Evolutionary conservation across 1,284 basidiomycete species (phyloP), one percentile per base, ranked within the genome.

Genomic region (Singerocomus inundabilis): DNA sequence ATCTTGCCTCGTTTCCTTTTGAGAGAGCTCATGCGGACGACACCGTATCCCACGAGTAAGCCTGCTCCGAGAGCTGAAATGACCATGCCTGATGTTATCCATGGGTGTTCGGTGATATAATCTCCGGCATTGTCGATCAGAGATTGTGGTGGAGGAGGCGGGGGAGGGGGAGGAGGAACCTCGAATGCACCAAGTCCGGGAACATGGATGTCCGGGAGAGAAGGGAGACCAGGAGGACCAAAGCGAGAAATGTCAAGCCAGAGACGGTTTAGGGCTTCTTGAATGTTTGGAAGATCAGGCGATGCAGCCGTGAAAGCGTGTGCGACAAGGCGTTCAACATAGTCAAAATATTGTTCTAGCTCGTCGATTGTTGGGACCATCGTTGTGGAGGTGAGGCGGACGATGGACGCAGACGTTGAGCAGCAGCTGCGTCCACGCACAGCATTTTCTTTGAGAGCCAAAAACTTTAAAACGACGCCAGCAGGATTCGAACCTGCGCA

Each of bases 241-340:
- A 87, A 90, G 44, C 88, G 82, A 43, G 85, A 78, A 56, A 91
- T 80, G 62, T 91, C 88, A 25, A 80, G 70, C 84, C 85, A 91
- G 48, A 91, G 73, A 36, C 83, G 78, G 56, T 83, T 76, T n/a
- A 85, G 68, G 18, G 80, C 77, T 53, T 86, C 81, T 46, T 79
- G 77, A 45, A 91, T 71, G 56, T 74, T 79, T 29, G 82, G 80
- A 45, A 88, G 67, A 58, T 82, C 80, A 29, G 79, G 75, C 3
- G 80, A 76, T 9, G 79, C 81, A 28, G 77, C 71, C 24, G 77
- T 71, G n/a, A 86, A 62, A 3, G 85, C 81, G 24, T 76, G 72
- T 44, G 77, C 73, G 59, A 90, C 69, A 54, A 81, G 75, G 56
- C 82, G 77, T 66, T 91, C 88, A 44, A 86, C 70, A 35, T 80